Base-by-base conservation (phyloP, 2,329 filamentous ascomycete genomes). In the Periconia macrospinosa region DNA sequence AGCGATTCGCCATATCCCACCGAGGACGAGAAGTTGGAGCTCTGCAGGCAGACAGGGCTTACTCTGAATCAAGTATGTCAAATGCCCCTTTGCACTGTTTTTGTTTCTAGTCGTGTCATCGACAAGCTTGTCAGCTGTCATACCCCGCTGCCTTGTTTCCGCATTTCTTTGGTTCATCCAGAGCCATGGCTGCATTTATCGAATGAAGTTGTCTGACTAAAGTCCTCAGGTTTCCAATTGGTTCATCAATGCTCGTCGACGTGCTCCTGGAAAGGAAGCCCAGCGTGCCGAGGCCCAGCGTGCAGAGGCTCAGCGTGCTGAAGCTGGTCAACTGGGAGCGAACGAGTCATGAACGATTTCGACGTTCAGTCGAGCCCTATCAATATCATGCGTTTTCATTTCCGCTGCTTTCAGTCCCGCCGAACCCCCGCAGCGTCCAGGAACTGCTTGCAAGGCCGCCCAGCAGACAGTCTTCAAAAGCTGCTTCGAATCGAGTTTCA, bases 1-100 rank as follows among this genome's bases (percentile, higher is more conserved):
- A 51, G 65, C 17, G 55, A 62, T 10, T 91, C 94, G 67, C 91
- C 91, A 0, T 96, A 96, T 69, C 91, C 91, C 1, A 92, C 86
- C 5, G 90, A 95, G 72, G 90, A 95, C 58, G 89, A 95, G 76
- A 95, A 96, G 74, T 85, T 92, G 68, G 84, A 89, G 54, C 80
- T 96, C 45, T 91, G 92, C 81, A 82, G 83, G 45, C 80, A 86
- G 66, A 96, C 91, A 1, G 86, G 86, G 1, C 78, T 96, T 27
- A 88, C 90, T 50, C 87, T 95, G 78, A 92, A 88, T 85, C 80
- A 78, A 86, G 83, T 69, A 61, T 45, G 54, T 65, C 19, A 45
- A 10, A 17, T 40, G 42, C 46, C 49, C 40, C 45, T 42, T 40
- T 44, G 20, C 40, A 86, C 23, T 30, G 40, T 84, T 86, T 72